A percentile compares a stretch with the other conserved stretches of the same genome.
Evolutionary conservation across 306 rosid genomes (phyloP).

Genomic region (Lathyrus oleraceus): DNA sequence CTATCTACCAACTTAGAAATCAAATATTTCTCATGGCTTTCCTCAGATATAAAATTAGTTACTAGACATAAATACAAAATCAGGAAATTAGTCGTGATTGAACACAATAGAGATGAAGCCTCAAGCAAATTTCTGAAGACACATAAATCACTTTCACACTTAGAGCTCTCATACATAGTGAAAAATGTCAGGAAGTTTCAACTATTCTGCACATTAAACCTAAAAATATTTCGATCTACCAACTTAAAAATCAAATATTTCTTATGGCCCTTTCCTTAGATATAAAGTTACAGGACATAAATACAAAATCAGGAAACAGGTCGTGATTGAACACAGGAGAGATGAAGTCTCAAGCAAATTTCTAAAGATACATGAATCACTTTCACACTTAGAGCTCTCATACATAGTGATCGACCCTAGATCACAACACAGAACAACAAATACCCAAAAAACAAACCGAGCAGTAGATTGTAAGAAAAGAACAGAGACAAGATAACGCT

Average conservation of each 20-base stretch:
- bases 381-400: not conserved
- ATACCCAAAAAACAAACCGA: not conserved
- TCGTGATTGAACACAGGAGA: constrained; percentile 1
- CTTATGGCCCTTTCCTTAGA: no score
- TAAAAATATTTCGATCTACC: no score
- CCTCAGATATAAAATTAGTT: constrained; percentile 10
- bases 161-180: not conserved
- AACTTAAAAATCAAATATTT: no score
- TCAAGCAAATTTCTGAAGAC: not conserved
- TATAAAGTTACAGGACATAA: constrained; percentile 19
- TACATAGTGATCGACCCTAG: not conserved
- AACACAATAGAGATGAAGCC: not conserved
- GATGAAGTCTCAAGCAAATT: not conserved
- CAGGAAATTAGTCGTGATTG: not conserved
- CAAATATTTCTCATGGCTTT: constrained; percentile 17
- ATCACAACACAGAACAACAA: not conserved
- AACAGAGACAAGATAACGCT: not conserved
- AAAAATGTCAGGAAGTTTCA: not conserved
- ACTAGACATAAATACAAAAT: constrained; percentile 16
- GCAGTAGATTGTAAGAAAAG: not conserved
- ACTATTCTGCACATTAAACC: no score
- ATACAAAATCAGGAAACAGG: constrained; percentile 2
- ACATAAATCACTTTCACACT: not conserved
- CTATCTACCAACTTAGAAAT: constrained; percentile 12
- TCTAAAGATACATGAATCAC: not conserved